Conservation (phyloP, 1,284 basidiomycete species). For the Naganishia cerealis region DNA sequence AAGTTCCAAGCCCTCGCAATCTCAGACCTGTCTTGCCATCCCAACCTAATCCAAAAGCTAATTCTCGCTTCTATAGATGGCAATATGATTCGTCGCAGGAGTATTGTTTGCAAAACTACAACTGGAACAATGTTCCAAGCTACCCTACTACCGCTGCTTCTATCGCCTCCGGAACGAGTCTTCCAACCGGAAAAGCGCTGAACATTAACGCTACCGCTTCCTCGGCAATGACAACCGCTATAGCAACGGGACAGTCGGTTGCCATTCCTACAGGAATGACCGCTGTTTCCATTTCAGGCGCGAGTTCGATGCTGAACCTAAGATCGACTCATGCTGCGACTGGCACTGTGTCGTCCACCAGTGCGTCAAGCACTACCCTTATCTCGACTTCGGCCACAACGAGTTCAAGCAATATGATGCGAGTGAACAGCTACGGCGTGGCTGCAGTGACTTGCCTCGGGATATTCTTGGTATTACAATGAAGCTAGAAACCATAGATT, state of each 20-base stretch:
- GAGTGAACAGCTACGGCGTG: background rate
- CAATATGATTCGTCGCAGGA: constrained; percentile 27
- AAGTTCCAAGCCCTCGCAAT: constrained; percentile 23
- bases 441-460: background rate
- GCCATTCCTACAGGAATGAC: background rate
- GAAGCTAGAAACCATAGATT: background rate
- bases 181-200: constrained; percentile 13
- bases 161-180: constrained; percentile 11
- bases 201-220: constrained; percentile 7
- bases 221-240: background rate
- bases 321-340: background rate
- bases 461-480: background rate
- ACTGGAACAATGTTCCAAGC: constrained; percentile 27
- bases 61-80: constrained; percentile 5
- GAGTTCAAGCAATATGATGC: background rate
- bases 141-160: constrained; percentile 14
- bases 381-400: background rate
- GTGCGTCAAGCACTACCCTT: background rate
- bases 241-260: background rate
- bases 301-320: background rate
- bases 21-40: background rate
- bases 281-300: constrained; percentile 1
- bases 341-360: background rate
- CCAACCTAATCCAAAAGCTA: background rate
- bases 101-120: constrained; percentile 30